A percentile compares a stretch with the other conserved stretches of the same genome.
Evolutionary conservation across 23 red algal species (phyloP).

Genomic region (Gracilaria caudata): DNA sequence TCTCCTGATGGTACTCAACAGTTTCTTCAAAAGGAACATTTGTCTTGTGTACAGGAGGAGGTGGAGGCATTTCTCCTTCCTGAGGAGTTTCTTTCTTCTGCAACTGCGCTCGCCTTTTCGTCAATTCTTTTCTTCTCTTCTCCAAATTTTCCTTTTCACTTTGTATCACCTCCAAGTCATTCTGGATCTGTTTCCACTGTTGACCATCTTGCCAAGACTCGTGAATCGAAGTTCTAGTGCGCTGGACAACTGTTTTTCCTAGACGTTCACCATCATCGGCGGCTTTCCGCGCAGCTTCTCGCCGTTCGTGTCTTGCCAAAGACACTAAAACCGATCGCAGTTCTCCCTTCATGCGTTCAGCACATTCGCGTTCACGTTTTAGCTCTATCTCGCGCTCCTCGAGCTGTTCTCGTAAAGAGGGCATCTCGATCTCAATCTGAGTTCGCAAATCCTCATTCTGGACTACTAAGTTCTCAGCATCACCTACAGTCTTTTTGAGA

Average conservation of each 20-base stretch:
- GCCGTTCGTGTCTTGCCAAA: slow-evolving; percentile 56
- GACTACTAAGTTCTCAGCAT: slow-evolving; percentile 33
- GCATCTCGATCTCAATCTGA: slow-evolving; percentile 48
- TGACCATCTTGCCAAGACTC: slow-evolving; percentile 93
- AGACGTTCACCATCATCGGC: slow-evolving; percentile 69
- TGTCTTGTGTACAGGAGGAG: slow-evolving; percentile 28
- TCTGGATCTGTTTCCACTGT: slow-evolving; percentile 59
- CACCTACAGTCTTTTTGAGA: slow-evolving; percentile 16
- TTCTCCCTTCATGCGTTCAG: slow-evolving; percentile 17
- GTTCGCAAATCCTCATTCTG: slow-evolving; percentile 67
- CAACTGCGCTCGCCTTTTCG: slow-evolving; percentile 23
- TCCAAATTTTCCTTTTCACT: slow-evolving; percentile 62
- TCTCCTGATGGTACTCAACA: slow-evolving; percentile 59
- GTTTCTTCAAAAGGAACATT: slow-evolving; percentile 36
- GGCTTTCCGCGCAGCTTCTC: slow-evolving; percentile 20
- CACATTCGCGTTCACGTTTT: slow-evolving; percentile 3
- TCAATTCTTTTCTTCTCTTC: slow-evolving; percentile 67
- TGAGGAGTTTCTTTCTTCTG: slow-evolving; percentile 31
- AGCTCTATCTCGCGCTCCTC: slow-evolving; percentile 23
- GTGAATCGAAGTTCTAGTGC: slow-evolving; percentile 72
- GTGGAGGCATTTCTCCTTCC: slow-evolving; percentile 41
- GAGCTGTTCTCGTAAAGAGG: slow-evolving; percentile 35
- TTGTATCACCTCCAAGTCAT: slow-evolving; percentile 33
- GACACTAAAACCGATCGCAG: slow-evolving; percentile 12
- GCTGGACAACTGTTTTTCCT: slow-evolving; percentile 65